Evolutionary conservation across 352 stramenopile genomes (phyloP).

Genomic region (Pythium guiyangense): DNA sequence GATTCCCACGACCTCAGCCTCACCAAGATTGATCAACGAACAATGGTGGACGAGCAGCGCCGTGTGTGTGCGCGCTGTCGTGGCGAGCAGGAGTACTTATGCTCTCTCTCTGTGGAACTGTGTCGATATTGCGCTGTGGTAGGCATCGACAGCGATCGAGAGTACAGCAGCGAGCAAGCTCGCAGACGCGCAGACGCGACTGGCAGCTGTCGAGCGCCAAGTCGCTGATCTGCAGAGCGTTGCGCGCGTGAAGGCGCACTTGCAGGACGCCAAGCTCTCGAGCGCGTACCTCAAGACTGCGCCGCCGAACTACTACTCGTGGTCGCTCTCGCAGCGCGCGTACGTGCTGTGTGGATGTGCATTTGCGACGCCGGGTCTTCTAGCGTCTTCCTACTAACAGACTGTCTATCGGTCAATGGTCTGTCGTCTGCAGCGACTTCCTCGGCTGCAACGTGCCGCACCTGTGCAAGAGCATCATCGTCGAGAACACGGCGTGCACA

Average conservation of each 20-base stretch:
- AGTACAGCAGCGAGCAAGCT: conserved; percentile 1
- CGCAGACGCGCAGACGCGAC: conserved; percentile 7
- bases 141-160: too few species aligned
- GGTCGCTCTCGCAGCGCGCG: conserved; percentile 58
- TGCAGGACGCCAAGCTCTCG: conserved; percentile 31
- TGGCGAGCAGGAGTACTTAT: too few species aligned
- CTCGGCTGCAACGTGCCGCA: conserved; percentile 61
- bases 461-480: conserved; percentile 88
- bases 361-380: too few species aligned
- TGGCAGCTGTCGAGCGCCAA: conserved; percentile 12
- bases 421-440: conserved; percentile 39
- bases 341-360: too few species aligned
- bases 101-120: too few species aligned
- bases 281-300: conserved; percentile 67
- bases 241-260: conserved; percentile 15
- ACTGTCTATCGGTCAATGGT: too few species aligned
- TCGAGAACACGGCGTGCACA: conserved; percentile 81
- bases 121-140: too few species aligned
- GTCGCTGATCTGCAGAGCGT: conserved; percentile 10
- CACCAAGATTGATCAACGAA: too few species aligned
- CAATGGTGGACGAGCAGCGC: too few species aligned
- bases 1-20: too few species aligned
- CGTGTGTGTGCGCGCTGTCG: too few species aligned
- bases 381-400: too few species aligned
- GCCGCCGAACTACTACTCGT: conserved; percentile 72